A percentile compares a stretch with the other conserved stretches of the same genome.
Conservation (phyloP, 2,329 filamentous ascomycete species). For the Alternaria atra region DNA sequence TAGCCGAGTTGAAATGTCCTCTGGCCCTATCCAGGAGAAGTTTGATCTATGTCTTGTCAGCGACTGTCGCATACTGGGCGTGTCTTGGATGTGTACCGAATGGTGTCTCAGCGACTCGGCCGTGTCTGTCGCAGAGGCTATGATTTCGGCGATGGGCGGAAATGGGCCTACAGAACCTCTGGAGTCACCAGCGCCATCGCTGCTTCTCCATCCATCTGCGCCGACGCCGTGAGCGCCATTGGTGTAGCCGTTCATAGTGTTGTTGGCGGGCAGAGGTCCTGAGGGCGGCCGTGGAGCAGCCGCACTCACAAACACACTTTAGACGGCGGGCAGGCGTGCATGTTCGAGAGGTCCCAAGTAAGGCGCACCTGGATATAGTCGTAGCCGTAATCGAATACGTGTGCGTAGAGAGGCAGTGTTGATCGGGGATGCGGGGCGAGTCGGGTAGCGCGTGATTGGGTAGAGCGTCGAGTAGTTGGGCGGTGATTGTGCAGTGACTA, state of each 20-base stretch:
- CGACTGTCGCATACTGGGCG: not conserved
- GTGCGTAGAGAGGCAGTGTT: slow-evolving; percentile 13
- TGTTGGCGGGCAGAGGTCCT: slow-evolving; percentile 22
- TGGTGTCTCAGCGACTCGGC: slow-evolving; percentile 40
- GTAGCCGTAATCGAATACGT: slow-evolving; percentile 16
- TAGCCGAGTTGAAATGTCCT: slow-evolving; percentile 59
- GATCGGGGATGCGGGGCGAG: slow-evolving; percentile 17
- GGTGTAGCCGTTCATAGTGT: slow-evolving; percentile 45
- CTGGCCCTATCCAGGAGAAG: slow-evolving; percentile 54
- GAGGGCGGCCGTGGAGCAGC: slow-evolving; percentile 49
- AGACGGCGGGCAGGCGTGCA: slow-evolving; percentile 33
- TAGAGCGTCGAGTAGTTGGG: not conserved
- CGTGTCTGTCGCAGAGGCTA: slow-evolving; percentile 50
- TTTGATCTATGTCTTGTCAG: slow-evolving; percentile 47
- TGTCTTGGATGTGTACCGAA: slow-evolving; percentile 32
- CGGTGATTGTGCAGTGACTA: not conserved
- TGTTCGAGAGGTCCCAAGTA: slow-evolving; percentile 24
- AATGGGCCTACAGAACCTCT: slow-evolving; percentile 33
- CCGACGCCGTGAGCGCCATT: slow-evolving; percentile 34
- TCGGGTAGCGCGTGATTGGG: slow-evolving; percentile 4
- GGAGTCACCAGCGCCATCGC: slow-evolving; percentile 34
- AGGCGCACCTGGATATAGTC: slow-evolving; percentile 2
- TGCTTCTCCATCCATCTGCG: slow-evolving; percentile 35
- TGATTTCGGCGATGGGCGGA: slow-evolving; percentile 56
- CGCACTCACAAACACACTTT: slow-evolving; percentile 51